A percentile compares a stretch with the other conserved stretches of the same genome.
These are phyloP conservation scores for Heliocybe sulcata DNA, from an alignment of 1,284 basidiomycete species.

Conservation along the genomic window DNA sequence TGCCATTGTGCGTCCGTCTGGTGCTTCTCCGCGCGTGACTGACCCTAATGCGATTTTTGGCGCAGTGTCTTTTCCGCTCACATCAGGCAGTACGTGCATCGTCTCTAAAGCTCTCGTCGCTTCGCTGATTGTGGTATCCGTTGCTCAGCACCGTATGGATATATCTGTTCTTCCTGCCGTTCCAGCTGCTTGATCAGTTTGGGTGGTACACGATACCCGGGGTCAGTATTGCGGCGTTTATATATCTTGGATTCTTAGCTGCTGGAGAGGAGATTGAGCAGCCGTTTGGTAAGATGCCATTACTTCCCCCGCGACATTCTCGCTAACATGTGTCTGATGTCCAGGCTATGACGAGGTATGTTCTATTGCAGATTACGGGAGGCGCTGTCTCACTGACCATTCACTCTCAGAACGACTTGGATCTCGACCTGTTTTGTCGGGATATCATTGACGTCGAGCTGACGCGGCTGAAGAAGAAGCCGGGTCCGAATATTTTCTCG, in stretches of 20 bases:
- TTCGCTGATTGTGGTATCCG: constrained; percentile 1
- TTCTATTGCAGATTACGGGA: not conserved
- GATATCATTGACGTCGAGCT: constrained; percentile 46
- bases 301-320: too few species aligned
- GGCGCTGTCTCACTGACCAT: constrained; percentile 1
- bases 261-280: constrained; percentile 66
- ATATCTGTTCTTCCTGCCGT: constrained; percentile 62
- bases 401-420: constrained; percentile 47
- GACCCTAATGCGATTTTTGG: constrained; percentile 6
- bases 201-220: constrained; percentile 54
- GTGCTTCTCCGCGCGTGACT: not conserved
- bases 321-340: not conserved
- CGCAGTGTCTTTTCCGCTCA: constrained; percentile 53
- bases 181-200: constrained; percentile 54
- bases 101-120: not conserved
- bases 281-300: constrained; percentile 43
- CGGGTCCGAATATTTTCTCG: constrained; percentile 40
- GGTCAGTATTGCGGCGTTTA: constrained; percentile 53
- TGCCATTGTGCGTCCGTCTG: constrained; percentile 46
- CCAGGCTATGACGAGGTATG: constrained; percentile 50
- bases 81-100: constrained; percentile 32
- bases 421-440: constrained; percentile 53
- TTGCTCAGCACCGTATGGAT: constrained; percentile 52
- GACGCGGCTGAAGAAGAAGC: constrained; percentile 36
- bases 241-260: constrained; percentile 59